These are phyloP conservation scores for Ophiocordyceps camponoti-floridani DNA, from an alignment of 2,329 filamentous ascomycete species.

Conservation along the genomic window DNA sequence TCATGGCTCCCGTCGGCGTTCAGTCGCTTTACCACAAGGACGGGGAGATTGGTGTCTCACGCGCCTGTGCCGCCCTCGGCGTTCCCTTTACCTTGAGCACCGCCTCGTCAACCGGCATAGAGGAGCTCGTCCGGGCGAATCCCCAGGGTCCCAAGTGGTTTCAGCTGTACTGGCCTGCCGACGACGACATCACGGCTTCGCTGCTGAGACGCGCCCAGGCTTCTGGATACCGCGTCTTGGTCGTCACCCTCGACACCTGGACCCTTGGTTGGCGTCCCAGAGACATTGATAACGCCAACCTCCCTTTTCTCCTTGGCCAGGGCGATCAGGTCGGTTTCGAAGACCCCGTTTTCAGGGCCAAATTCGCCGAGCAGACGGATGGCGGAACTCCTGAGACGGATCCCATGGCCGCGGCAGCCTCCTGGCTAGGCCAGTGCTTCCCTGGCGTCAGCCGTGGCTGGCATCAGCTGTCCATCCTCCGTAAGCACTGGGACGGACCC, in stretches of 20 bases:
- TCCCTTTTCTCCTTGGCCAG: background rate
- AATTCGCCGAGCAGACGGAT: slow-evolving; percentile 15
- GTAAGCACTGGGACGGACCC: slow-evolving; percentile 39
- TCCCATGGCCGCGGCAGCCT: slow-evolving; percentile 25
- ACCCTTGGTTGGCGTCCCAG: slow-evolving; percentile 49
- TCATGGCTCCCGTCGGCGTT: slow-evolving; percentile 53
- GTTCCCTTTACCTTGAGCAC: slow-evolving; percentile 54
- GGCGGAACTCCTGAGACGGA: slow-evolving; percentile 29
- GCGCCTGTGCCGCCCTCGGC: slow-evolving; percentile 37
- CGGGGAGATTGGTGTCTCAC: slow-evolving; percentile 43
- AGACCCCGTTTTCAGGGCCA: slow-evolving; percentile 42
- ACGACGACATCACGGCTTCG: slow-evolving; percentile 46
- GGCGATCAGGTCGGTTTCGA: slow-evolving; percentile 36
- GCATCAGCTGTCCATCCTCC: slow-evolving; percentile 41
- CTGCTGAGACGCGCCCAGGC: slow-evolving; percentile 44
- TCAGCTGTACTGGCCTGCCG: slow-evolving; percentile 57
- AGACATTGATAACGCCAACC: slow-evolving; percentile 41
- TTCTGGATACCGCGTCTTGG: slow-evolving; percentile 44
- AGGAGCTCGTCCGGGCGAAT: slow-evolving; percentile 44
- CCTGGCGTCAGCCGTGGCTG: slow-evolving; percentile 30
- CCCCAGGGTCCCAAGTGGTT: slow-evolving; percentile 46
- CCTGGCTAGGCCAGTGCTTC: slow-evolving; percentile 35
- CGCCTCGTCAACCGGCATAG: slow-evolving; percentile 43
- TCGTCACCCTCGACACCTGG: slow-evolving; percentile 59
- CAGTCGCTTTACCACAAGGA: slow-evolving; percentile 49